Percentiles rank a stretch among this genome's conserved stretches.
Evolutionary conservation across 2,329 filamentous ascomycete genomes (phyloP).

Genomic region (Taxawa tesnikishii): DNA sequence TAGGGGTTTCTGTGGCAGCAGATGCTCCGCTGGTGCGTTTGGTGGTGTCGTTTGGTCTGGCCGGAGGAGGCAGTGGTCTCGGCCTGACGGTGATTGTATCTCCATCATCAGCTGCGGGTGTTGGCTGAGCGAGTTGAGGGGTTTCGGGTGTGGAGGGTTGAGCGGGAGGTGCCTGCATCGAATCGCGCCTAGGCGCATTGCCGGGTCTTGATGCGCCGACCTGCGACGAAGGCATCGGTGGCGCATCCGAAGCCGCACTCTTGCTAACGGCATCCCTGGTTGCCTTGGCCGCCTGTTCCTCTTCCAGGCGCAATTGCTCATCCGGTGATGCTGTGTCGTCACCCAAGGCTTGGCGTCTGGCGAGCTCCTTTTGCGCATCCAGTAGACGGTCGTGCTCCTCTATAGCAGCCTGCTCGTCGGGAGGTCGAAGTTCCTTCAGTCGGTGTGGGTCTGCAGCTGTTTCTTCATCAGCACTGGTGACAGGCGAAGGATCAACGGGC

Average conservation of each 20-base stretch:
- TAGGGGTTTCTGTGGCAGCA: no score
- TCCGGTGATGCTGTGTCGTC: conserved; percentile 41
- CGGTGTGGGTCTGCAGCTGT: conserved; percentile 4
- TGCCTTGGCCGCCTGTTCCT: conserved; percentile 8
- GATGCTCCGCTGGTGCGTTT: not conserved
- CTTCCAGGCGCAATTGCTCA: conserved; percentile 37
- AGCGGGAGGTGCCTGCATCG: no score
- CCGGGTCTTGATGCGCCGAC: no score
- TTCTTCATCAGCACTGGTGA: conserved; percentile 61
- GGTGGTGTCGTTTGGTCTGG: not conserved
- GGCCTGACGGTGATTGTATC: not conserved
- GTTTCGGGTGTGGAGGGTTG: no score
- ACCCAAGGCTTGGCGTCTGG: conserved; percentile 27
- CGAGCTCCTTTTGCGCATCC: conserved; percentile 35
- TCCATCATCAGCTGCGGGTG: no score
- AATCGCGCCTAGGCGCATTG: no score
- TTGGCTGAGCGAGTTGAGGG: no score
- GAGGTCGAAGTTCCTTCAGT: conserved; percentile 20
- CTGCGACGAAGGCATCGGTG: no score
- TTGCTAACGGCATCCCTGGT: conserved; percentile 6
- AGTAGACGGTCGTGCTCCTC: conserved; percentile 42
- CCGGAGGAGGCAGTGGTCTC: not conserved
- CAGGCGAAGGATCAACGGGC: conserved; percentile 54
- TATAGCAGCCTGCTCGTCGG: conserved; percentile 31
- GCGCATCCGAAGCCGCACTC: conserved; percentile 4